Evolutionary conservation across 306 rosid genomes (phyloP).

Genomic region (Benincasa hispida): DNA sequence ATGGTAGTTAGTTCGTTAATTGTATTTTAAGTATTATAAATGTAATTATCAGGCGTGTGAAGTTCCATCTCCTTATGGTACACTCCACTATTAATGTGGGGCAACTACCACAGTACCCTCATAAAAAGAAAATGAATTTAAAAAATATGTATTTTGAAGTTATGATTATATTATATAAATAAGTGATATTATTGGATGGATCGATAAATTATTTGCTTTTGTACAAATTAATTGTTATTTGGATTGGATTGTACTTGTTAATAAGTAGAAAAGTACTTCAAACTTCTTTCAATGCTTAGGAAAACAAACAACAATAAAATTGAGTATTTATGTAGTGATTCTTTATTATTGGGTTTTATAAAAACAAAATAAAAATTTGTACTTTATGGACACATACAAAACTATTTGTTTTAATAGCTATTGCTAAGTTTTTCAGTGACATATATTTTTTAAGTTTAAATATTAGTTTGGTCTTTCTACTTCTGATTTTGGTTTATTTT

Average conservation of each 20-base stretch:
- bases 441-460: too few species aligned
- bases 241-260: neutral
- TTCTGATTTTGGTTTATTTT: too few species aligned
- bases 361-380: neutral
- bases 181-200: too few species aligned
- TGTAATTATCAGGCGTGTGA: neutral
- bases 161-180: too few species aligned
- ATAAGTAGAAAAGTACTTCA: neutral
- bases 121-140: neutral
- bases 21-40: neutral
- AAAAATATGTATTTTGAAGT: neutral
- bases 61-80: neutral
- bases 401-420: neutral
- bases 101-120: neutral
- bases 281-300: neutral
- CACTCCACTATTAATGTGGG: neutral
- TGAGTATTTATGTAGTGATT: neutral
- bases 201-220: too few species aligned
- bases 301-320: neutral
- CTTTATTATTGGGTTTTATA: neutral
- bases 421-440: neutral
- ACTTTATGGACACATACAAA: neutral
- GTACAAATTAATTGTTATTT: neutral
- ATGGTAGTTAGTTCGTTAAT: conserved; percentile 4
- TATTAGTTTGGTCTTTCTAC: too few species aligned